Conservation (phyloP, 306 rosid species). For the Sicyos edulis region DNA sequence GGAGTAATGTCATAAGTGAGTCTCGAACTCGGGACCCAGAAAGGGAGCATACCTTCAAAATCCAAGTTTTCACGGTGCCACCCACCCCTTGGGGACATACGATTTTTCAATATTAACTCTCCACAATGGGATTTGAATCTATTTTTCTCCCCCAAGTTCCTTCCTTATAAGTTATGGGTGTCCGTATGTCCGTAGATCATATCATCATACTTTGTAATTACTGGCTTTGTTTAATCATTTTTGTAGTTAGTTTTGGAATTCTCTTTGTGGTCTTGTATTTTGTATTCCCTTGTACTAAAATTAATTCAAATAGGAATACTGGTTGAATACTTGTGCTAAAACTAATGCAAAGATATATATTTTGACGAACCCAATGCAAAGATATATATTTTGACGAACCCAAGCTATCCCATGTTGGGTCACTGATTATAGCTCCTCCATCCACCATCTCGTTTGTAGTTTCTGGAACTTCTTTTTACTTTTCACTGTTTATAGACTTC, state of each 20-base stretch:
- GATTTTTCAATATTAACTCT: background rate
- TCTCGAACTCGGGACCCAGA: too few species aligned
- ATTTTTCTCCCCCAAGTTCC: background rate
- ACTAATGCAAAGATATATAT: too few species aligned
- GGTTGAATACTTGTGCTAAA: too few species aligned
- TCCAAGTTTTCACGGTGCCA: too few species aligned
- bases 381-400: background rate
- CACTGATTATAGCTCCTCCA: background rate
- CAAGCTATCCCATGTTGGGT: background rate
- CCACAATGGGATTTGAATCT: background rate
- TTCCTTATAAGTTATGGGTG: background rate
- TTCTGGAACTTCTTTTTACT: background rate
- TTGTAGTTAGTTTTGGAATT: background rate
- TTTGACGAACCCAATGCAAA: too few species aligned
- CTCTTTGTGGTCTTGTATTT: background rate
- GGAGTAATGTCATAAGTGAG: too few species aligned
- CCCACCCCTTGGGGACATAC: too few species aligned
- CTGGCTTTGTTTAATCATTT: background rate
- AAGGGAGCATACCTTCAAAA: too few species aligned
- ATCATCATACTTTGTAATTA: background rate
- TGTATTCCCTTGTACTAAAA: background rate
- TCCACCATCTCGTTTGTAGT: background rate
- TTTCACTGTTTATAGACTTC: background rate
- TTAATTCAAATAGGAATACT: background rate
- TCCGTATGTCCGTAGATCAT: too few species aligned